Evolutionary conservation across 768 basidiomycete species (phyloP).

Genomic region (Boletus huronensis): DNA sequence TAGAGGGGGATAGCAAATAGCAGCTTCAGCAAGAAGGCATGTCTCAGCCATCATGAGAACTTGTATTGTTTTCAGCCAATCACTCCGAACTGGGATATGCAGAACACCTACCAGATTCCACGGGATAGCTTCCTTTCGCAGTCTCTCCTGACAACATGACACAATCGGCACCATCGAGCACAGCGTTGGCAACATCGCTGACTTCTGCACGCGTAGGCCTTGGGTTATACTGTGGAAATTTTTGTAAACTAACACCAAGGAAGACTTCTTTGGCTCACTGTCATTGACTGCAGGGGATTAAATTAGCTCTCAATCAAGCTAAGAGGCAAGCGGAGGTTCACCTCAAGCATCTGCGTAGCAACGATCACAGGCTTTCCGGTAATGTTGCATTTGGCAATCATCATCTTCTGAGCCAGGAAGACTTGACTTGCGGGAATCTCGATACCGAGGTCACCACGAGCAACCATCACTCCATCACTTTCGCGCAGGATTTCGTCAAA

Average conservation of each 20-base stretch:
- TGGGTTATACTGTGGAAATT: slow-evolving; percentile 82
- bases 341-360: slow-evolving; percentile 99
- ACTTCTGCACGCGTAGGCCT: slow-evolving; percentile 98
- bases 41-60: slow-evolving; percentile 99
- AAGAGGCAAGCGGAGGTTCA: slow-evolving; percentile 29
- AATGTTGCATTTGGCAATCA: slow-evolving; percentile 99
- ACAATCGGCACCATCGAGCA: slow-evolving; percentile 97
- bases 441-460: slow-evolving; percentile 98
- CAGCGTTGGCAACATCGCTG: slow-evolving; percentile 98
- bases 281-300: slow-evolving; percentile 72
- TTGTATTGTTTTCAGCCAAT: slow-evolving; percentile 28
- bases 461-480: slow-evolving; percentile 99
- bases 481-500: slow-evolving; percentile 97
- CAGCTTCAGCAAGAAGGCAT: slow-evolving; percentile 91
- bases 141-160: slow-evolving; percentile 99
- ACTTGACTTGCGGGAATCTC: slow-evolving; percentile 99
- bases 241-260: slow-evolving; percentile 1
- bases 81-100: not conserved
- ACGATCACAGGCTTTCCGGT: slow-evolving; percentile 98
- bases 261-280: slow-evolving; percentile 45
- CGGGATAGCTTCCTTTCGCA: slow-evolving; percentile 94
- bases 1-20: slow-evolving; percentile 92
- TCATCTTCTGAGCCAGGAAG: slow-evolving; percentile 99
- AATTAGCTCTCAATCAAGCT: slow-evolving; percentile 8
- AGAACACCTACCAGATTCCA: slow-evolving; percentile 74